Percentiles rank a stretch among this genome's conserved stretches.
Conservation (phyloP, 345 rosid species). For the Linum lewisii region DNA sequence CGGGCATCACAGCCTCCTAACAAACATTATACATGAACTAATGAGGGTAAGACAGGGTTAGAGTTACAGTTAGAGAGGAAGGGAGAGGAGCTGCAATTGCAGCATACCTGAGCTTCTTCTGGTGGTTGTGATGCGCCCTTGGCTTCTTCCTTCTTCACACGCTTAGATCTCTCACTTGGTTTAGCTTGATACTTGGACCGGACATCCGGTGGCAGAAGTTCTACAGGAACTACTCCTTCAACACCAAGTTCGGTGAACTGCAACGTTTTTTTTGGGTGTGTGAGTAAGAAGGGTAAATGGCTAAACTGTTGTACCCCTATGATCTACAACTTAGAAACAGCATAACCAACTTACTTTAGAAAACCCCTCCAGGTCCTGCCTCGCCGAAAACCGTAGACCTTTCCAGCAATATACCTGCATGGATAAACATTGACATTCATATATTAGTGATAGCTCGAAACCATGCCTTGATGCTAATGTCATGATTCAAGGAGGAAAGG, state of each 20-base stretch:
- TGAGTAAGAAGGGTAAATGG: slow-evolving; percentile 1
- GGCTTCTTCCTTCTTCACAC: slow-evolving; percentile 77
- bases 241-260: slow-evolving; percentile 94
- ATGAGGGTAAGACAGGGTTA: neutral
- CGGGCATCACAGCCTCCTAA: slow-evolving; percentile 18
- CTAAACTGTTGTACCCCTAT: neutral
- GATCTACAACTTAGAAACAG: neutral
- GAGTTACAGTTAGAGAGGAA: no score
- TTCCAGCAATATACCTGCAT: slow-evolving; percentile 98
- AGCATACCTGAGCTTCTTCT: slow-evolving; percentile 60
- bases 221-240: slow-evolving; percentile 94
- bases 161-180: slow-evolving; percentile 76
- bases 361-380: slow-evolving; percentile 96
- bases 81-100: no score
- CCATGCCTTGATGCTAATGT: no score
- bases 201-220: slow-evolving; percentile 65
- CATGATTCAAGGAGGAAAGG: no score
- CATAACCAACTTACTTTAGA: slow-evolving; percentile 49
- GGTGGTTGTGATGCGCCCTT: slow-evolving; percentile 44
- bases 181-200: slow-evolving; percentile 81
- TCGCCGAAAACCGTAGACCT: slow-evolving; percentile 83
- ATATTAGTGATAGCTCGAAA: neutral
- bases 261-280: slow-evolving; percentile 15
- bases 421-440: neutral
- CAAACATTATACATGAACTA: neutral